phyloP scores from a whole-genome alignment of 2,329 filamentous ascomycete species.

The Chrysoporthe austroafricana region DNA sequence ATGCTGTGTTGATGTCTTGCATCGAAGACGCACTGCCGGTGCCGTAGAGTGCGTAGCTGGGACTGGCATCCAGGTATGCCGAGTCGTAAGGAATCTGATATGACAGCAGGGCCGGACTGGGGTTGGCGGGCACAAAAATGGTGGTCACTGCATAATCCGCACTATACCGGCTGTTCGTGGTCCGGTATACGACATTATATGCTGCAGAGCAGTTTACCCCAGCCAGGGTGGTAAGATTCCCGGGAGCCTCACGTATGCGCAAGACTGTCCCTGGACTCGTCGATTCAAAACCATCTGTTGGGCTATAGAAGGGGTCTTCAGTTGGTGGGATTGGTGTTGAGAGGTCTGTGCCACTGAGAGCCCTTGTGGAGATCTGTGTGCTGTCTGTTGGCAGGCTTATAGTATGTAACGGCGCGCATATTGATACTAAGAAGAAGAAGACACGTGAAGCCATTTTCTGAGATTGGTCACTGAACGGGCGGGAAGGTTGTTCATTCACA shows the following conservation, averaged over 20 bases:
- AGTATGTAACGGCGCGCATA: conserved; percentile 2
- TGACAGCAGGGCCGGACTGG: conserved; percentile 41
- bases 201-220: conserved; percentile 31
- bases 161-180: conserved; percentile 39
- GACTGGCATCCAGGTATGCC: conserved; percentile 43
- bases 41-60: conserved; percentile 40
- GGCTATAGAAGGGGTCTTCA: conserved; percentile 40
- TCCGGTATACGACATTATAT: conserved; percentile 45
- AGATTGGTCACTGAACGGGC: neutral
- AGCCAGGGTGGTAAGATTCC: conserved; percentile 32
- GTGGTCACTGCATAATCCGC: conserved; percentile 46
- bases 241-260: conserved; percentile 36
- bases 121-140: conserved; percentile 36
- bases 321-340: conserved; percentile 33
- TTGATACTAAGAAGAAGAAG: conserved; percentile 3
- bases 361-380: neutral
- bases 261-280: conserved; percentile 37
- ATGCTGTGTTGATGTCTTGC: conserved; percentile 38
- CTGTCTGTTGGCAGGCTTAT: neutral
- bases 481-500: neutral
- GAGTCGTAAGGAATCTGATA: conserved; percentile 48
- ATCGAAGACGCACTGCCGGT: conserved; percentile 29
- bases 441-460: conserved; percentile 14
- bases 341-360: neutral
- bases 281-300: conserved; percentile 36